These are phyloP conservation scores for Chlorella ohadii DNA, from an alignment of 139 green algal genomes.

Conservation along the genomic window DNA sequence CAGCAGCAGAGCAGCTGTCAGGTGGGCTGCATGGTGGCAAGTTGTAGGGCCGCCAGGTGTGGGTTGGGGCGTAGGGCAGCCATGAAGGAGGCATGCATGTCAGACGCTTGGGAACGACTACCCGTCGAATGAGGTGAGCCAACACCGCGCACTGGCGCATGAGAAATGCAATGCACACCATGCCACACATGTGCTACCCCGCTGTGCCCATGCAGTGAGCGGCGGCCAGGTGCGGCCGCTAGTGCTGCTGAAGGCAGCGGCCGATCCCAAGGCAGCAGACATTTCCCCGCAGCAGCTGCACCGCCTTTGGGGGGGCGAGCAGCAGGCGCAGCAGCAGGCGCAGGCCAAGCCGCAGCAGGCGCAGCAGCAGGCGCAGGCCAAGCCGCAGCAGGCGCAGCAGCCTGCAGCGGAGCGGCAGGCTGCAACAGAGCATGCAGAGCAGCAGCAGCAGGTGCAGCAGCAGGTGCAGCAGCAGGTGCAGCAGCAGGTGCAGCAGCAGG, in stretches of 20 bases:
- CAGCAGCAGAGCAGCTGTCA: conserved; percentile 4
- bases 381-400: background rate
- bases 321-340: background rate
- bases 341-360: background rate
- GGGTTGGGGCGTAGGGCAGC: background rate
- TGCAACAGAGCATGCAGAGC: background rate
- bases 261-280: no score
- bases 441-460: background rate
- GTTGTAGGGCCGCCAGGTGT: background rate
- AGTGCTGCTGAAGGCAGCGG: background rate
- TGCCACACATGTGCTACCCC: background rate
- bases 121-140: no score
- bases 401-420: no score
- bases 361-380: background rate
- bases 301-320: background rate
- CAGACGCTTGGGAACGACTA: no score
- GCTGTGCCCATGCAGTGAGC: background rate
- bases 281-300: background rate
- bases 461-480: background rate
- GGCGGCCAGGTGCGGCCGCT: conserved; percentile 4
- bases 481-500: conserved; percentile 1
- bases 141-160: no score
- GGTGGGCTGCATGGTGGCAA: background rate
- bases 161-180: background rate
- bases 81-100: background rate